These are phyloP conservation scores for Pseudonitzschia multiseries DNA, from an alignment of 108 stramenopile genomes.

Conservation along the genomic window DNA sequence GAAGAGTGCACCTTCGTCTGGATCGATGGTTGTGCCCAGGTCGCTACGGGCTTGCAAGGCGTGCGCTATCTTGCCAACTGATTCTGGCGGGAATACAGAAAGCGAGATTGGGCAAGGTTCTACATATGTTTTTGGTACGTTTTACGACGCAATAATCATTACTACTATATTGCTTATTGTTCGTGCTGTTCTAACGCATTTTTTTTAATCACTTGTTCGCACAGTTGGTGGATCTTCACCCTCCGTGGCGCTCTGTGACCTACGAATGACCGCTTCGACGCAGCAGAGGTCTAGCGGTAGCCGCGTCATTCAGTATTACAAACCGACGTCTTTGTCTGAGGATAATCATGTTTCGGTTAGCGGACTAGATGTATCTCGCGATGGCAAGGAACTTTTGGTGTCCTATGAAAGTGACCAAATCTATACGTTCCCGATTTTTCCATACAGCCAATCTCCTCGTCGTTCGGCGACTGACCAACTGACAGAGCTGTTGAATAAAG, in stretches of 20 bases:
- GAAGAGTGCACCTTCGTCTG: background rate
- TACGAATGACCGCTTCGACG: slow-evolving; percentile 61
- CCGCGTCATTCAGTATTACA: slow-evolving; percentile 42
- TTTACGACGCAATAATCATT: background rate
- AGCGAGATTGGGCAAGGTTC: slow-evolving; percentile 47
- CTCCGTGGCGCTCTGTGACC: slow-evolving; percentile 67
- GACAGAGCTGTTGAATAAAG: slow-evolving; percentile 5
- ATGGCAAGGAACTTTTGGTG: slow-evolving; percentile 67
- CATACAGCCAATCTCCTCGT: slow-evolving; percentile 29
- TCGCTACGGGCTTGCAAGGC: slow-evolving; percentile 52
- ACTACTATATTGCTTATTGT: background rate
- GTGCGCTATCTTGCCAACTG: slow-evolving; percentile 49
- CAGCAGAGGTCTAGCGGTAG: slow-evolving; percentile 12
- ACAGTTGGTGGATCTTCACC: slow-evolving; percentile 57
- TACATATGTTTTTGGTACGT: slow-evolving; percentile 72
- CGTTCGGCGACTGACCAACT: slow-evolving; percentile 43
- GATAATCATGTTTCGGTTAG: slow-evolving; percentile 62
- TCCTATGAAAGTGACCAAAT: slow-evolving; percentile 85
- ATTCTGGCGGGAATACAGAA: slow-evolving; percentile 5
- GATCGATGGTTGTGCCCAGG: slow-evolving; percentile 7
- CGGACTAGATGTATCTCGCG: slow-evolving; percentile 71
- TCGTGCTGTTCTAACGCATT: slow-evolving; percentile 1
- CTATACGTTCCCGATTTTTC: slow-evolving; percentile 80
- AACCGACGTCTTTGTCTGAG: slow-evolving; percentile 38
- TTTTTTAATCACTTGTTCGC: background rate